These are phyloP conservation scores for Teratosphaeria nubilosa DNA, from an alignment of 2,329 filamentous ascomycete species.

Conservation along the genomic window DNA sequence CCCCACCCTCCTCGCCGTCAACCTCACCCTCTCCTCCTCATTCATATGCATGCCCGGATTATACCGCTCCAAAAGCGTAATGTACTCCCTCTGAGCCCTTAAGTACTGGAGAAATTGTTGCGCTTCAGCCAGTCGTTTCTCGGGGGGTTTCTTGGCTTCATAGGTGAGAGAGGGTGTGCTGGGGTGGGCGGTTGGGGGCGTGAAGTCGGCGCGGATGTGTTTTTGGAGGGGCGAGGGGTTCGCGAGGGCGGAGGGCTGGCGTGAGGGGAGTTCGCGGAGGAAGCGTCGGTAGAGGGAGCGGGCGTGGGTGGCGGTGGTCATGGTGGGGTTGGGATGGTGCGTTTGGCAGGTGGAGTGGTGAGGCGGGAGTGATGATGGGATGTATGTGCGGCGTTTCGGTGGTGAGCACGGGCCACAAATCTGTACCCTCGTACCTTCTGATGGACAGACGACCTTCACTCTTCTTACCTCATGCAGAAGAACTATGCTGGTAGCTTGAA, in stretches of 20 bases:
- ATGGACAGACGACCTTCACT: too few relatives aligned
- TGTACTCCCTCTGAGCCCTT: constrained; percentile 75
- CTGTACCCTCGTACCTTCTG: too few relatives aligned
- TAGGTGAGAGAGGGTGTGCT: constrained; percentile 2
- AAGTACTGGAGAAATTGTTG: constrained; percentile 74
- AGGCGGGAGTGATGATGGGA: not conserved
- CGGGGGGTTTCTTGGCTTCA: constrained; percentile 17
- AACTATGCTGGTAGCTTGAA: too few relatives aligned
- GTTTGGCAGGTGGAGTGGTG: not conserved
- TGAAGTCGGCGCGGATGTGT: constrained; percentile 57
- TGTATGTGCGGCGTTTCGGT: not conserved
- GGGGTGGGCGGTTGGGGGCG: constrained; percentile 8
- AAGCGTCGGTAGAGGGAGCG: constrained; percentile 80
- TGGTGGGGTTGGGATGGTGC: constrained; percentile 6
- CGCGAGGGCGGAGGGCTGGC: constrained; percentile 41
- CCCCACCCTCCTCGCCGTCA: constrained; percentile 79
- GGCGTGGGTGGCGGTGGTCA: constrained; percentile 38
- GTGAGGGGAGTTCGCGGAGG: constrained; percentile 78
- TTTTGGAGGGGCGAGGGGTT: constrained; percentile 58
- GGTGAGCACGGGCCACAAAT: not conserved
- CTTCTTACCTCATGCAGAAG: too few relatives aligned
- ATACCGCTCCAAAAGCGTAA: constrained; percentile 75
- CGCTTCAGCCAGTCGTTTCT: constrained; percentile 41
- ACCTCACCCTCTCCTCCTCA: constrained; percentile 68
- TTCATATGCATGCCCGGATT: constrained; percentile 87